Percentiles rank a stretch among this genome's conserved stretches.
These are phyloP conservation scores for Trichoderma semiorbis DNA, from an alignment of 2,329 filamentous ascomycete species.

Conservation along the genomic window DNA sequence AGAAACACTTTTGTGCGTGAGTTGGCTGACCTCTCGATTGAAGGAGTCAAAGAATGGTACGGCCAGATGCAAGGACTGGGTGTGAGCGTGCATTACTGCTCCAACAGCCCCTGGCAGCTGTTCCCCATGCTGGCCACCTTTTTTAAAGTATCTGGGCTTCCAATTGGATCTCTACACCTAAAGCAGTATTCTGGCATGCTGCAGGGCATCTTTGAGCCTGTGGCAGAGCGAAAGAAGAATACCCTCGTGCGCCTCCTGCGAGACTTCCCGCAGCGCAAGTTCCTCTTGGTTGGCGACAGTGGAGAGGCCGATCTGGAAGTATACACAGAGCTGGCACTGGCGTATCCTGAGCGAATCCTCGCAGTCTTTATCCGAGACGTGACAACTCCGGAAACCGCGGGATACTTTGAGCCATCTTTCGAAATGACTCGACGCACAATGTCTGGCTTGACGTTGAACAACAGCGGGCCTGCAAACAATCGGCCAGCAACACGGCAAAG, in stretches of 20 bases:
- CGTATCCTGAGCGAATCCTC: slow-evolving; percentile 77
- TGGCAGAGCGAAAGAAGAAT: slow-evolving; percentile 88
- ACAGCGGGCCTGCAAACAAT: slow-evolving; percentile 10
- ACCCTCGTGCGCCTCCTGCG: slow-evolving; percentile 79
- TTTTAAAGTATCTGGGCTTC: slow-evolving; percentile 76
- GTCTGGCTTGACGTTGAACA: slow-evolving; percentile 28
- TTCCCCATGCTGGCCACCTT: slow-evolving; percentile 85
- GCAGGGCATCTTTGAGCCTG: slow-evolving; percentile 96
- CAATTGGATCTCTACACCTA: slow-evolving; percentile 84
- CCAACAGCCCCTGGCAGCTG: slow-evolving; percentile 98
- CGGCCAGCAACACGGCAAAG: slow-evolving; percentile 27
- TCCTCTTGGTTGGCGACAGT: slow-evolving; percentile 90
- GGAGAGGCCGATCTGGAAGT: slow-evolving; percentile 96
- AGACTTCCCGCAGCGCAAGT: slow-evolving; percentile 86
- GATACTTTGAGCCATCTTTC: slow-evolving; percentile 71
- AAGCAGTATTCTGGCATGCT: slow-evolving; percentile 98
- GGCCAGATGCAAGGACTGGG: slow-evolving; percentile 70
- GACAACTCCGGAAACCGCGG: slow-evolving; percentile 67
- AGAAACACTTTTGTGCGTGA: slow-evolving; percentile 93
- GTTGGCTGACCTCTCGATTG: slow-evolving; percentile 73
- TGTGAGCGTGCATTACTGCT: slow-evolving; percentile 92
- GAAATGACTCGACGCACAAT: slow-evolving; percentile 28
- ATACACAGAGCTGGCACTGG: slow-evolving; percentile 86
- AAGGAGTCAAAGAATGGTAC: slow-evolving; percentile 91
- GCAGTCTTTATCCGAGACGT: slow-evolving; percentile 95